Conservation (phyloP, 2,329 filamentous ascomycete species). For the Talaromyces sp. region DNA sequence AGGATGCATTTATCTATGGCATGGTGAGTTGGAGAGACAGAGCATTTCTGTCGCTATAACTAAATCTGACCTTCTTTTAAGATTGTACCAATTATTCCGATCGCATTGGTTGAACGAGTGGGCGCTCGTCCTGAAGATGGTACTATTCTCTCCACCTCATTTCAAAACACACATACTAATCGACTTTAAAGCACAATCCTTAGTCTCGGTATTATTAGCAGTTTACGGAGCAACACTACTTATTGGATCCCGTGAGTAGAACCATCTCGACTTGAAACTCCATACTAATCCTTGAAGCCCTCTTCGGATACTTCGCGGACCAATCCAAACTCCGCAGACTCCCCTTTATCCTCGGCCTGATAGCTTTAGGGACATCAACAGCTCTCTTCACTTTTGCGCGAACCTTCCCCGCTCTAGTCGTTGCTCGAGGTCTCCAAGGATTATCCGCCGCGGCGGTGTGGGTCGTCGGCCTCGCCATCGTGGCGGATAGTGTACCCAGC, state of each 20-base stretch:
- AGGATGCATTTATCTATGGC: conserved; percentile 47
- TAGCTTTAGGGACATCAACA: conserved; percentile 56
- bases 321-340: conserved; percentile 57
- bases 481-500: conserved; percentile 61
- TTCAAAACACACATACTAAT: neutral
- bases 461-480: conserved; percentile 62
- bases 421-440: conserved; percentile 61
- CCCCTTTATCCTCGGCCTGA: conserved; percentile 61
- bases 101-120: conserved; percentile 53
- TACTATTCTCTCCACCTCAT: conserved; percentile 38
- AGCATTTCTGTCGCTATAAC: neutral
- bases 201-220: conserved; percentile 70
- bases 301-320: conserved; percentile 33
- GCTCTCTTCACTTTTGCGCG: conserved; percentile 57
- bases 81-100: conserved; percentile 72
- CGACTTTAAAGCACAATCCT: conserved; percentile 69
- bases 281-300: neutral
- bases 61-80: conserved; percentile 6
- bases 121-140: conserved; percentile 40
- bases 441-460: conserved; percentile 62
- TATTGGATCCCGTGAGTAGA: conserved; percentile 35
- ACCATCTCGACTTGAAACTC: neutral
- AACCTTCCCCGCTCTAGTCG: conserved; percentile 50
- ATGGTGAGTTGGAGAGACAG: conserved; percentile 27
- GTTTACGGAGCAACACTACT: conserved; percentile 71